Evolutionary conservation across 2,329 filamentous ascomycete genomes (phyloP).

Genomic region (Diaporthe sp.): DNA sequence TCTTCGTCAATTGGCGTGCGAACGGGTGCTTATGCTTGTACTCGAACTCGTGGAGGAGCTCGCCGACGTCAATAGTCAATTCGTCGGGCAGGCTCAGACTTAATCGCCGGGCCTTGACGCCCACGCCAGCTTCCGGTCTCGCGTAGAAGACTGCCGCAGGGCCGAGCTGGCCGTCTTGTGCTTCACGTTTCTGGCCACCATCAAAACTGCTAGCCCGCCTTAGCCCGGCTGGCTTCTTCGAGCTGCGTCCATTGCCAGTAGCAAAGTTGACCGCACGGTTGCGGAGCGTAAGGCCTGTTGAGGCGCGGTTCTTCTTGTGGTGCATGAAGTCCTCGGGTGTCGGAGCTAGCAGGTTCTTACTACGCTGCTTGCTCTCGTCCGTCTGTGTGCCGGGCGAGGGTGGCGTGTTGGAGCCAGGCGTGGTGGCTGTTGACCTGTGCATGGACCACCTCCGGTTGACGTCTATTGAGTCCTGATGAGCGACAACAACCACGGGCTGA

Average conservation of each 20-base stretch:
- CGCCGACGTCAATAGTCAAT: constrained; percentile 77
- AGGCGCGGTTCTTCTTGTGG: constrained; percentile 63
- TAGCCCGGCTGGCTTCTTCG: constrained; percentile 44
- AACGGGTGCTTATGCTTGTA: constrained; percentile 72
- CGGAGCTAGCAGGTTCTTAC: constrained; percentile 50
- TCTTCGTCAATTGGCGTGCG: constrained; percentile 78
- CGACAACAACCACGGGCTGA: constrained; percentile 40
- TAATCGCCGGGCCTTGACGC: constrained; percentile 82
- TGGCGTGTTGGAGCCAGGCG: constrained; percentile 60
- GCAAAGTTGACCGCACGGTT: constrained; percentile 63
- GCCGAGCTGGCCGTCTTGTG: constrained; percentile 42
- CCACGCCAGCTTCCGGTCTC: constrained; percentile 77
- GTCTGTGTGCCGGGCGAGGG: constrained; percentile 61
- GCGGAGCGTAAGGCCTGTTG: constrained; percentile 64
- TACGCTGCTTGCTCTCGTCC: constrained; percentile 51
- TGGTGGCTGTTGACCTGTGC: constrained; percentile 59
- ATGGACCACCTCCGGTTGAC: constrained; percentile 60
- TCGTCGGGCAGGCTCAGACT: constrained; percentile 81
- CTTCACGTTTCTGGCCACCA: constrained; percentile 44
- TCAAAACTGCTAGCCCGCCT: constrained; percentile 66
- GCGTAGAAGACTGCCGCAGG: constrained; percentile 49
- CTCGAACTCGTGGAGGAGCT: constrained; percentile 78
- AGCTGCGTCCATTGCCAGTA: constrained; percentile 43
- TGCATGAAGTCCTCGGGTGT: constrained; percentile 58
- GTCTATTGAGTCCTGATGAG: constrained; percentile 27